Evolutionary conservation across 352 stramenopile species (phyloP), one percentile per base, ranked within the genome.

Genomic region (Globisporangium lucens): DNA sequence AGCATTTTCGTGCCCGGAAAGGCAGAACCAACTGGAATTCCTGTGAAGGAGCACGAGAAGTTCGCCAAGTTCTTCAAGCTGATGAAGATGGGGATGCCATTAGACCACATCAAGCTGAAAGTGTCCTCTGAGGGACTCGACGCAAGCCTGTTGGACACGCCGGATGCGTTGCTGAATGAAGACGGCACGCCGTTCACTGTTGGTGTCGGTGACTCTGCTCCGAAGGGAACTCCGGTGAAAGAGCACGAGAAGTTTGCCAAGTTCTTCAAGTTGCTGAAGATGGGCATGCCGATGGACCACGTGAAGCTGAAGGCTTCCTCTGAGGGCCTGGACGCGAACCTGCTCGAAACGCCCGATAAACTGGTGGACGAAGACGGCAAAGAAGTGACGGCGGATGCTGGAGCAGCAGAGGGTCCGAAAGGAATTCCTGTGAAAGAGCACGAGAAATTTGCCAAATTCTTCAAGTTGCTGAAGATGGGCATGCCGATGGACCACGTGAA

Each of bases 221-320:
- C 53, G 3, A 83, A 72, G 61, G 77, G 80, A 0, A 75, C 51
- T 24, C 71, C 76, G 3, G 82, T 88, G 41, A 90, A 98, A 65
- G 90, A 98, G 6, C 90, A 98, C 71, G 87, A 89, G 17, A 90
- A 92, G 56, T 98, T 96, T 70, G 78, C 73, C 20, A 98, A 98
- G 74, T 98, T 98, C 66, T 98, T 98, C 71, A 98, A 97, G 67
- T 93, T 98, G 75, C 47, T 94, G 56, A 91, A 90, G 43, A 93
- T 96, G 83, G 85, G 86, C 0, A 91, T 96, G 81, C 89, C 82
- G 17, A 79, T 89, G 30, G 89, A 90, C 2, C 91, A 97, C 22
- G 87, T 98, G 3, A 91, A 98, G 73, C 79, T 96, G 72, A 97
- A 97, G 69, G 73, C 68, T 2, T 79, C 71, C 10, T 74, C 82